Percentiles rank a stretch among this genome's conserved stretches.
Evolutionary conservation across 805 yeast genomes (phyloP).

Genomic region (Jamesozyma spencerorum): DNA sequence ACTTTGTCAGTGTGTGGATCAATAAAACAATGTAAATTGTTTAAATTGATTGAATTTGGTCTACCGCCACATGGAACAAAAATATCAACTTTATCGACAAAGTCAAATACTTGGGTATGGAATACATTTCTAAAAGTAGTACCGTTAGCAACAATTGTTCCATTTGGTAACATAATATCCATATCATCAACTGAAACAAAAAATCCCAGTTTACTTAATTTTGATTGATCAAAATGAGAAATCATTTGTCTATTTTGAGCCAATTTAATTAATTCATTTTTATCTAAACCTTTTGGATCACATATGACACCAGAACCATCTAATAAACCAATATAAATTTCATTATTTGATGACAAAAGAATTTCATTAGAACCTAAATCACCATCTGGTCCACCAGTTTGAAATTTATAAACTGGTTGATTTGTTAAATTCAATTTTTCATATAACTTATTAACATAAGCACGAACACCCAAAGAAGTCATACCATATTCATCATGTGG

Average conservation of each 20-base stretch:
- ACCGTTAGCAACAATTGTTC: conserved; percentile 67
- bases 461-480: conserved; percentile 92
- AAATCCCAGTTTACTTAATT: conserved; percentile 69
- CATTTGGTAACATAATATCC: conserved; percentile 70
- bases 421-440: conserved; percentile 59
- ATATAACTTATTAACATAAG: conserved; percentile 81
- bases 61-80: conserved; percentile 99
- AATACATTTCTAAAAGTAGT: conserved; percentile 82
- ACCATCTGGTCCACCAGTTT: conserved; percentile 99
- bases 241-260: conserved; percentile 74
- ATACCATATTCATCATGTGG: conserved; percentile 98
- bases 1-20: conserved; percentile 69
- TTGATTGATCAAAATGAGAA: conserved; percentile 53
- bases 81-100: conserved; percentile 58
- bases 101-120: conserved; percentile 66
- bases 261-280: conserved; percentile 63
- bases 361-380: conserved; percentile 96
- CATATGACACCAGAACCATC: conserved; percentile 95
- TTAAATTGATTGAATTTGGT: conserved; percentile 88
- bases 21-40: conserved; percentile 64
- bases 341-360: conserved; percentile 63
- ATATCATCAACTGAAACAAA: conserved; percentile 77
- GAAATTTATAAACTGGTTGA: conserved; percentile 62
- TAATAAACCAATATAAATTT: conserved; percentile 76
- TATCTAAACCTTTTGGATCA: conserved; percentile 85